These are phyloP conservation scores for Solanum pinnatisectum DNA, from an alignment of 257 asterid species.

Conservation along the genomic window DNA sequence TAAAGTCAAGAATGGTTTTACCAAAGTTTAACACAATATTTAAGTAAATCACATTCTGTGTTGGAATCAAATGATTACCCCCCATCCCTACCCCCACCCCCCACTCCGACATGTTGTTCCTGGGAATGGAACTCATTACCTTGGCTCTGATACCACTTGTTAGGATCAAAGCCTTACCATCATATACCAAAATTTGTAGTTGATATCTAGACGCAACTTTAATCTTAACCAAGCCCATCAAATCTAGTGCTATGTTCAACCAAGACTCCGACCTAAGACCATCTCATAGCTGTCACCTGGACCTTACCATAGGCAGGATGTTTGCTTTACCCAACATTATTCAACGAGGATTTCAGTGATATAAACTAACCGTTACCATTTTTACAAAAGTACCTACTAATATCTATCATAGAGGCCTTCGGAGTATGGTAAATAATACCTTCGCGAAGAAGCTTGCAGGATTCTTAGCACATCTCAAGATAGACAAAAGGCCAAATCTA, in stretches of 20 bases:
- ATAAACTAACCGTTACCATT: not conserved
- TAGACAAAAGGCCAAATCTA: constrained; percentile 60
- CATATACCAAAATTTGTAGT: not conserved
- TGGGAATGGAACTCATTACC: not conserved
- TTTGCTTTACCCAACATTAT: not conserved
- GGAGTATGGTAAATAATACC: constrained; percentile 27
- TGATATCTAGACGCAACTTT: not conserved
- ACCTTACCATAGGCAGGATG: not conserved
- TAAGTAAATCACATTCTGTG: not conserved
- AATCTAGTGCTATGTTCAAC: not conserved
- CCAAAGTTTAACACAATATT: not conserved
- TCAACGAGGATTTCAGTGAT: not conserved
- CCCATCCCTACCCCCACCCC: not conserved
- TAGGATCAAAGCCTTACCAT: not conserved
- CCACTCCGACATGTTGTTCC: not conserved
- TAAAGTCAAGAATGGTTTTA: not conserved
- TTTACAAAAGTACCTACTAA: not conserved
- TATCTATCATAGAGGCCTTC: not conserved
- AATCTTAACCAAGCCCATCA: not conserved
- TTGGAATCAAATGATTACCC: not conserved
- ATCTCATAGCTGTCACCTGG: not conserved
- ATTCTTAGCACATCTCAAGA: constrained; percentile 66
- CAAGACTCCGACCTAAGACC: not conserved
- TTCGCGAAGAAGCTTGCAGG: constrained; percentile 76
- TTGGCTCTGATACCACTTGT: not conserved